Evolutionary conservation across 495 filamentous ascomycete genomes (phyloP), one percentile per base, ranked within the genome.

Genomic region (Podospora didyma): DNA sequence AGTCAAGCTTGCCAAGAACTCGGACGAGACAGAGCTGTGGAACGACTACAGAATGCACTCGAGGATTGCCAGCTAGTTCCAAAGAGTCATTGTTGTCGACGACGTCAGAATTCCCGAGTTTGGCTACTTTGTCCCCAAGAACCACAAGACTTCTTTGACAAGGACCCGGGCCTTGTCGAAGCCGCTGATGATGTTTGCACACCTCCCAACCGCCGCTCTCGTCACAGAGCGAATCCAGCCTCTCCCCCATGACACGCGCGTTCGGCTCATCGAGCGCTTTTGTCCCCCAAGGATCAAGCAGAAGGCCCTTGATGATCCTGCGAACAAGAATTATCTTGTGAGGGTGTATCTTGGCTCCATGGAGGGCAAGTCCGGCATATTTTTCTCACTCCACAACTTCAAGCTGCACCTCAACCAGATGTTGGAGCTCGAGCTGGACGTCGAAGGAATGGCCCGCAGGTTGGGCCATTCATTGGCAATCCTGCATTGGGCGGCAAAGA

Each of bases 261-360:
- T 35, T 0, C 22, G 51, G 0, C 23, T 70, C 12, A 69, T 69
- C 19, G 57, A 69, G 4, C 63, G 65, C 37, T 69, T 62, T 62
- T 70, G 68, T 35, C 31, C 41, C 1, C 58, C 57, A 12, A 4
- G 26, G n/a, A 44, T 50, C 48, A 53, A 55, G 35, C 22, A 56
- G 10, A 22, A 31, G 10, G 64, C 57, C 1, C 31, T 53, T 3
- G 41, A 14, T 1, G 57, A 62, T 28, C 22, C 19, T 0, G 61
- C 53, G 12, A 71, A 71, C 34, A 50, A 16, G 10, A 59, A 70
- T 7, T 70, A 65, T 39, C 53, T 69, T 21, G 65, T 65, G 0
- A 49, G 63, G 21, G 7, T 58, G 0, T 69, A 70, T 28, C 59
- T 70, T 4, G 67, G 63, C 2, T 58, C 50, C 11, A 46, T 26